Evolutionary conservation across 2,329 filamentous ascomycete genomes (phyloP).

Genomic region (Penicillium glabrum): DNA sequence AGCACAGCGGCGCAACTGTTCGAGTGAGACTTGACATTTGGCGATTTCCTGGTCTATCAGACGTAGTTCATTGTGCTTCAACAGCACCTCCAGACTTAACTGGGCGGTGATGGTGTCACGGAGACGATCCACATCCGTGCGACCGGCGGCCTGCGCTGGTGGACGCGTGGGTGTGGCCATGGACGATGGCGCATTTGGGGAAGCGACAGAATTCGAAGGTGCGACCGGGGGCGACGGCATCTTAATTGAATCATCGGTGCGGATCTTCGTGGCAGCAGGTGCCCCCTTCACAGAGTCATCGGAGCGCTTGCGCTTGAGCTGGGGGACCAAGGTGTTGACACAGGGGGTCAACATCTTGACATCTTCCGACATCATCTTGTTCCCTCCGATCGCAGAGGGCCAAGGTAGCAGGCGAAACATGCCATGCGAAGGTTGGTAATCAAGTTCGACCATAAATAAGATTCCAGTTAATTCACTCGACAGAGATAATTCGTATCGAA

Average conservation of each 20-base stretch:
- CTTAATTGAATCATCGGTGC: constrained; percentile 25
- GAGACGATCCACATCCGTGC: constrained; percentile 48
- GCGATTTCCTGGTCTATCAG: constrained; percentile 94
- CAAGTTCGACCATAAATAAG: constrained; percentile 3
- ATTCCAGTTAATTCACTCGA: constrained; percentile 5
- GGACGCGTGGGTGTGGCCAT: constrained; percentile 13
- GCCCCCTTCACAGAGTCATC: constrained; percentile 47
- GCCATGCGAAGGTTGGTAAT: constrained; percentile 41
- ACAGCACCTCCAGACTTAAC: constrained; percentile 84
- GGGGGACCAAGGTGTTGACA: constrained; percentile 34
- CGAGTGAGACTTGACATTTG: constrained; percentile 89
- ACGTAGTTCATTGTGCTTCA: constrained; percentile 92
- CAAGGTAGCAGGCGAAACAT: constrained; percentile 52
- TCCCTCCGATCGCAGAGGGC: constrained; percentile 46
- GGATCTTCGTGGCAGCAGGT: constrained; percentile 31
- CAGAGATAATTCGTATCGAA: not conserved
- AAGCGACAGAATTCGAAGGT: constrained; percentile 3
- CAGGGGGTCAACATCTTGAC: constrained; percentile 44
- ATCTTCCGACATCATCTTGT: constrained; percentile 46
- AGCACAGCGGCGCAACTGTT: constrained; percentile 89
- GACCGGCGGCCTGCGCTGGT: constrained; percentile 20
- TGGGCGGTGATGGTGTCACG: constrained; percentile 78
- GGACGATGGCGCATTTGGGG: not conserved
- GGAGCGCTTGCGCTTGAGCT: constrained; percentile 59
- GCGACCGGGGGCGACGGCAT: not conserved